Conservation (phyloP, 2,329 filamentous ascomycete genomes). For the Thelonectria olida region DNA sequence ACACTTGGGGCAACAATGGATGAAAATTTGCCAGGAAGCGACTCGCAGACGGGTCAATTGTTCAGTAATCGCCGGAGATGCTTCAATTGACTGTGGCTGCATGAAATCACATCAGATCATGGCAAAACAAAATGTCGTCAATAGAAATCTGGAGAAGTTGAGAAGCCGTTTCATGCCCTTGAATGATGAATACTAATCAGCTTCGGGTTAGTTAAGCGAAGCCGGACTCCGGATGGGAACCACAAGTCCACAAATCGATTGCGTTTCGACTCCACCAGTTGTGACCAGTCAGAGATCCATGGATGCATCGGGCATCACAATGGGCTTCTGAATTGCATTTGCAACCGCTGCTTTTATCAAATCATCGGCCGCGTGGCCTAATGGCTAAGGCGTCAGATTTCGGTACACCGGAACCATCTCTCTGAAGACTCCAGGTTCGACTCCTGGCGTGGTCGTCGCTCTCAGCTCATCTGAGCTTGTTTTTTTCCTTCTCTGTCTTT, state of each 20-base stretch:
- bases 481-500: constrained; percentile 13
- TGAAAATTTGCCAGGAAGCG: not conserved
- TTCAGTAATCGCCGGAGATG: not conserved
- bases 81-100: too few relatives aligned
- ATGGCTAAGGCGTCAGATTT: constrained; percentile 39
- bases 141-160: too few relatives aligned
- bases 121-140: too few relatives aligned
- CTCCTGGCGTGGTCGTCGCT: constrained; percentile 35
- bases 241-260: too few relatives aligned
- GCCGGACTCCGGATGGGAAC: too few relatives aligned
- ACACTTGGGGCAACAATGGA: not conserved
- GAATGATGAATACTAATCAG: too few relatives aligned
- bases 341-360: not conserved
- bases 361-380: constrained; percentile 34
- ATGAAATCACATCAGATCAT: too few relatives aligned
- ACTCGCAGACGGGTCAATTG: not conserved
- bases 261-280: too few relatives aligned
- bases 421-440: constrained; percentile 40
- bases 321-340: not conserved
- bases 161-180: too few relatives aligned
- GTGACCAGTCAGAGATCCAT: too few relatives aligned
- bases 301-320: too few relatives aligned
- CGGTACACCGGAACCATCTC: constrained; percentile 18
- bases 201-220: too few relatives aligned
- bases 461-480: not conserved